Evolutionary conservation across 768 basidiomycete genomes (phyloP), one percentile per base, ranked within the genome.

Genomic region (Mycena olivaceomarginata): DNA sequence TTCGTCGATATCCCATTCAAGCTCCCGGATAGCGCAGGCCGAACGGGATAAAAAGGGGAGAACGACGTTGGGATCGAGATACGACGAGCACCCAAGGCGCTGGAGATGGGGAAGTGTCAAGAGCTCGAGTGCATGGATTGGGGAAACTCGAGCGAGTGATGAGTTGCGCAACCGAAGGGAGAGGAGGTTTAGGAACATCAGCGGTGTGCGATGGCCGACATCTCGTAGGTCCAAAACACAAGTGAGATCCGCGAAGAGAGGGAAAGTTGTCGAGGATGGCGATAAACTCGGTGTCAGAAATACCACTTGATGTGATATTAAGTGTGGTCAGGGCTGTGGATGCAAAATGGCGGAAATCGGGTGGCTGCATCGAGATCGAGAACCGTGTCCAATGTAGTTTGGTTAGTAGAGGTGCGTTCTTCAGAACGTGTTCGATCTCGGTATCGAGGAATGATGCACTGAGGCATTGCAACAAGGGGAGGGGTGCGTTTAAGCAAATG

Each of bases 261-360:
- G 25, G 53, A 22, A 56, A 56, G 53, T 56, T 56, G 53, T 56
- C n/a, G 53, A 56, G 53, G 53, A 56, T 56, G 25, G 53, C n/a
- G 53, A 56, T 56, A 56, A 56, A 56, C 53, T 56, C 53, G 53
- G 53, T 22, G 53, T 56, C 53, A 56, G 53, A 56, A 56, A 56
- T 56, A 56, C 53, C 22, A 56, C 53, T 22, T 22, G 53, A 56
- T 56, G 22, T 56, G n/a, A 56, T 56, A 56, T 56, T 16, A 25
- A 56, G 53, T 56, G 53, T 56, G 53, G 53, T 22, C 53, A 56
- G 53, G 53, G 53, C 12, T 56, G 53, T 56, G 53, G 53, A 56
- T 56, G 53, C 53, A 56, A 56, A 56, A 56, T 56, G 53, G n/a
- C 53, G 53, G 53, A 56, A 56, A 56, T 56, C 53, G n/a, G 53